A percentile compares a stretch with the other conserved stretches of the same genome.
Evolutionary conservation across 2,329 filamentous ascomycete genomes (phyloP).

Genomic region (Pseudogymnoascus sp.): DNA sequence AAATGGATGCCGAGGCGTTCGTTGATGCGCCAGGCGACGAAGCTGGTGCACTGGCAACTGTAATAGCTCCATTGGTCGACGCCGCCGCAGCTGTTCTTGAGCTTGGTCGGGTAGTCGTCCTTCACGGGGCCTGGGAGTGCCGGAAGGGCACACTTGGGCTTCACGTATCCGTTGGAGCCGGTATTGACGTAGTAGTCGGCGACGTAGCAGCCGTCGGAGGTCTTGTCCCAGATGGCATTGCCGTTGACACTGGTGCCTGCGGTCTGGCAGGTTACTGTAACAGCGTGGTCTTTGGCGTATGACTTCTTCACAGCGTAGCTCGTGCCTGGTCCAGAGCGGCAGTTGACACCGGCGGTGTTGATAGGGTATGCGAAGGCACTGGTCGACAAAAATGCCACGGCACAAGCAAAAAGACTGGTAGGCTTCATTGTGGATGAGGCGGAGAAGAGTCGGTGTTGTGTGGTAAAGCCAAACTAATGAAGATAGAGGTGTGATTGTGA

Average conservation of each 20-base stretch:
- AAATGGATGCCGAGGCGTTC: conserved; percentile 12
- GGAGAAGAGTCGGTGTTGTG: neutral
- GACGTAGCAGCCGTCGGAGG: conserved; percentile 25
- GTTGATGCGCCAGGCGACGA: conserved; percentile 14
- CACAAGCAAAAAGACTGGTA: neutral
- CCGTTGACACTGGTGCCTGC: conserved; percentile 14
- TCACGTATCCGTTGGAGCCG: conserved; percentile 12
- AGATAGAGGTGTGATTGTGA: neutral
- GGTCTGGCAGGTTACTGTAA: conserved; percentile 12
- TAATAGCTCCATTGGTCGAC: conserved; percentile 12
- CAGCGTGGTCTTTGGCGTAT: conserved; percentile 8
- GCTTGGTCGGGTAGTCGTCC: neutral
- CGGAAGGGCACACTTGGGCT: neutral
- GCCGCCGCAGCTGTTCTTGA: neutral
- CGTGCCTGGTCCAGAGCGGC: conserved; percentile 22
- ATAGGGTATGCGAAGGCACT: neutral
- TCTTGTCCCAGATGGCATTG: conserved; percentile 24
- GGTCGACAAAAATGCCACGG: neutral
- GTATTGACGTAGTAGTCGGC: conserved; percentile 26
- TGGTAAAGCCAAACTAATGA: neutral
- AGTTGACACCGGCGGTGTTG: conserved; percentile 15
- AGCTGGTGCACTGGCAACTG: conserved; percentile 15
- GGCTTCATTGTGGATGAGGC: neutral
- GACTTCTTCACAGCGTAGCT: conserved; percentile 16
- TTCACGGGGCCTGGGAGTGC: neutral